Evolutionary conservation across 2,329 filamentous ascomycete genomes (phyloP), one percentile per base, ranked within the genome.

Genomic region (Ophiostoma tasmaniense): DNA sequence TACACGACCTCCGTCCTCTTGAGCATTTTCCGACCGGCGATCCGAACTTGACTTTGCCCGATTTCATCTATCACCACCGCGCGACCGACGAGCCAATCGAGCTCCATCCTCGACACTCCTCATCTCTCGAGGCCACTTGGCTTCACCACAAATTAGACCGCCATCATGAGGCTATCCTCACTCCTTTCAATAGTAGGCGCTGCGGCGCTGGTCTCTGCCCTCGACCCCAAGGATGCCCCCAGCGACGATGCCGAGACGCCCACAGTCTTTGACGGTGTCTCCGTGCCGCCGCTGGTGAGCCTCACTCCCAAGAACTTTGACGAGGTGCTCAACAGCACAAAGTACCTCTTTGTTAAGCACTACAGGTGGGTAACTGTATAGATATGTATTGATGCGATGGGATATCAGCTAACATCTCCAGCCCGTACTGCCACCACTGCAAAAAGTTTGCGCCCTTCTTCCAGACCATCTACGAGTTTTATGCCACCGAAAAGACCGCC

Each of bases 391-490:
- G 22, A 33, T 33, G 33, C 5, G 5, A 33, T 33, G 33, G 33
- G 33, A 33, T 33, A 17, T 35, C 25, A 13, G 10, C 35, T 64
- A 17, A 50, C 66, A 20, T 33, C 3, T 35, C 67, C 14, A 87
- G 85, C 74, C 85, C 85, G 13, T 86, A 81, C 73, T 88, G 85
- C 78, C 84, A 84, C 64, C 92, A 97, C 78, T 97, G 93, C 81
- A 84, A 85, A 77, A 82, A 85, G 66, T 91, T 92, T 75, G 92
- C 91, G 67, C 95, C 95, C 8, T 89, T 87, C 66, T 97, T 88
- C 83, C 93, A 98, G 79, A 97, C 93, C 5, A 79, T 94, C 17
- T 97, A 98, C 83, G 95, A 99, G 80, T 97, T 89, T 79, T 99
- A 97, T 81, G 82, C 92, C 81, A 97, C 93, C 50, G 95, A 92